Percentiles rank a stretch among this genome's conserved stretches.
These are phyloP conservation scores for Fagopyrum tataricum DNA, from an alignment of 148 eudicot species.

Conservation along the genomic window DNA sequence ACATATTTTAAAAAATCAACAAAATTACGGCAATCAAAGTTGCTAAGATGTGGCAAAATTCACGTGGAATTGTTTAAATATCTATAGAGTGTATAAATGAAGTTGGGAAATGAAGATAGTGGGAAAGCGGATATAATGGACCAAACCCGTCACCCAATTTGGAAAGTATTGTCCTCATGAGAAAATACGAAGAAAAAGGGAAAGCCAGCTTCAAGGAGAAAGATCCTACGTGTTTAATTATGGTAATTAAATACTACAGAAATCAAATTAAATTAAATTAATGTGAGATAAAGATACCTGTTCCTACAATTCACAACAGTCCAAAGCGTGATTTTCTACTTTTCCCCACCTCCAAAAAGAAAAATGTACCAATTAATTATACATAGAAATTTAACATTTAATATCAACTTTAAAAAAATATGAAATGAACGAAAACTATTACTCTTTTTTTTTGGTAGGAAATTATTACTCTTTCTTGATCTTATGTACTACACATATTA, in stretches of 20 bases:
- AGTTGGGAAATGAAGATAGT: not conserved
- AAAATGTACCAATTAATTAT: too few species aligned
- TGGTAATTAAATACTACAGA: not conserved
- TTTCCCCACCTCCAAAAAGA: too few species aligned
- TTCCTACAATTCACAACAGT: not conserved
- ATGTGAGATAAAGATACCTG: not conserved
- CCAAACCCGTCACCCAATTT: slow-evolving; percentile 4
- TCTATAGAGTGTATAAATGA: not conserved
- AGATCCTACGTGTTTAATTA: not conserved
- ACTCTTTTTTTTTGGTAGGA: too few species aligned
- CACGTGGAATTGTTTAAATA: not conserved
- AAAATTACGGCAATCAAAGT: not conserved
- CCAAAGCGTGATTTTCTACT: not conserved
- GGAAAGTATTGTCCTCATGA: not conserved
- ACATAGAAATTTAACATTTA: too few species aligned
- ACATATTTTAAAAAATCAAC: too few species aligned
- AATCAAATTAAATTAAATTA: not conserved
- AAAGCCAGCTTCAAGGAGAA: not conserved
- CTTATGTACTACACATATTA: too few species aligned
- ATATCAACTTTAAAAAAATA: too few species aligned
- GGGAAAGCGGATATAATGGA: not conserved
- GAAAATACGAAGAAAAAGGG: not conserved
- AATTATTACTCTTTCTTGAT: too few species aligned
- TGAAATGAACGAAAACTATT: too few species aligned
- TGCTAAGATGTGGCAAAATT: not conserved